phyloP scores from a whole-genome alignment of 805 yeast genomes.

The Saccharomycopsis babjevae region DNA sequence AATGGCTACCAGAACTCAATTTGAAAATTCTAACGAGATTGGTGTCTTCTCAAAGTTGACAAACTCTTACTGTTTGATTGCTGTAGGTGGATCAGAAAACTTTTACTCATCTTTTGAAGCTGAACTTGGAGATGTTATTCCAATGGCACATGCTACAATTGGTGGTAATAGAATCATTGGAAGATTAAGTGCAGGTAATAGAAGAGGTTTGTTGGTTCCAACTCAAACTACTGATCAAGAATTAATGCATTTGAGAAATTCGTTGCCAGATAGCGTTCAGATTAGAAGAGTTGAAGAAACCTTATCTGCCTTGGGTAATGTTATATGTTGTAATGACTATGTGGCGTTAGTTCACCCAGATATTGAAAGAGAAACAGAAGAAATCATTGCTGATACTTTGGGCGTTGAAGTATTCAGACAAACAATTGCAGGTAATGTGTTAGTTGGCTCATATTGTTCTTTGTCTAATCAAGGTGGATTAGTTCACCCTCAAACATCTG shows the following conservation, averaged over 20 bases:
- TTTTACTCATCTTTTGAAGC: constrained; percentile 94
- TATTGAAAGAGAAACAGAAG: constrained; percentile 98
- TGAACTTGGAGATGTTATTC: constrained; percentile 91
- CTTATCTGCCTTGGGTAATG: constrained; percentile 92
- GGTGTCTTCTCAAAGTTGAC: constrained; percentile 94
- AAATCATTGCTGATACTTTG: constrained; percentile 90
- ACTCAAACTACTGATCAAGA: constrained; percentile 98
- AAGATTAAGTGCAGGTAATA: constrained; percentile 96
- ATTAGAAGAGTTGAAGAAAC: constrained; percentile 98
- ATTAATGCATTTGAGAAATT: constrained; percentile 91
- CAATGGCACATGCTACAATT: constrained; percentile 93
- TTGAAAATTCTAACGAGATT: constrained; percentile 81
- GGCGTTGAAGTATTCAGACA: constrained; percentile 99
- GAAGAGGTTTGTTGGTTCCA: constrained; percentile 95
- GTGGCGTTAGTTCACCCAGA: constrained; percentile 99
- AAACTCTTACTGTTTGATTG: constrained; percentile 90
- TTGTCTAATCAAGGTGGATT: constrained; percentile 96
- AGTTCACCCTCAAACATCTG: constrained; percentile 94
- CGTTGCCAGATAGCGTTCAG: constrained; percentile 89
- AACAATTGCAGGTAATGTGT: constrained; percentile 95
- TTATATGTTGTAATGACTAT: constrained; percentile 96
- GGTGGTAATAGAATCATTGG: constrained; percentile 98
- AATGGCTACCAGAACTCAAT: constrained; percentile 68
- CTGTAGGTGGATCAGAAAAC: constrained; percentile 90
- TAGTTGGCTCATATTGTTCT: constrained; percentile 94